Evolutionary conservation across 202 grass and related monocot genomes (phyloP).

Genomic region (Miscanthus sacchariflorus): DNA sequence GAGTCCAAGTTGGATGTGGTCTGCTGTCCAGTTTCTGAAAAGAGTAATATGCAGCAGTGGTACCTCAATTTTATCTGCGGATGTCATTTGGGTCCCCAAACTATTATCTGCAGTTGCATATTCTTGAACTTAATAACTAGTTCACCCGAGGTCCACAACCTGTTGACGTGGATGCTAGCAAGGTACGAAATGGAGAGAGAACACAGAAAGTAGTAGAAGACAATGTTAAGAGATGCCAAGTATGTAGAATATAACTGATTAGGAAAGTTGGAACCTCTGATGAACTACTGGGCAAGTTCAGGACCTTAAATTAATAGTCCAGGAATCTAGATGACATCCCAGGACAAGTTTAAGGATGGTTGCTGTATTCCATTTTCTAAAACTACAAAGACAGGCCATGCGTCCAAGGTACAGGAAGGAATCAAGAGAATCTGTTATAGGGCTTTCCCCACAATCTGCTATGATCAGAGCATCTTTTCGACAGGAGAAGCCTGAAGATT

Average conservation of each 20-base stretch:
- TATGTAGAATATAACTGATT: neutral
- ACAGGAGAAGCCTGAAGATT: neutral
- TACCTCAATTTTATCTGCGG: neutral
- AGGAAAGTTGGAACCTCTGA: neutral
- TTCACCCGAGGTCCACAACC: neutral
- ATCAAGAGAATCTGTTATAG: neutral
- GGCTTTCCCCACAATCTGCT: neutral
- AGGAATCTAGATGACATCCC: neutral
- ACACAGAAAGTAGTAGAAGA: neutral
- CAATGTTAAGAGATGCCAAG: neutral
- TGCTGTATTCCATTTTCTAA: too few species aligned
- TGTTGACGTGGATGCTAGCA: neutral
- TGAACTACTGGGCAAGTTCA: neutral
- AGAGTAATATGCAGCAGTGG: neutral
- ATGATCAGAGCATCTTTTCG: neutral
- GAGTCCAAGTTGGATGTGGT: neutral
- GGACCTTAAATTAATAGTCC: neutral
- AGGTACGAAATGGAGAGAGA: neutral
- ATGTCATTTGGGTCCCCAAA: neutral
- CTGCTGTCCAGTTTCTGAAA: neutral
- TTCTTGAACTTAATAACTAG: neutral
- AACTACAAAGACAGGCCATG: neutral
- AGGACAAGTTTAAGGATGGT: too few species aligned
- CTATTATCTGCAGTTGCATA: neutral
- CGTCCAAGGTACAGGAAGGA: neutral